Evolutionary conservation across 1,284 basidiomycete genomes (phyloP), one percentile per base, ranked within the genome.

Genomic region (Agaricales sp.): DNA sequence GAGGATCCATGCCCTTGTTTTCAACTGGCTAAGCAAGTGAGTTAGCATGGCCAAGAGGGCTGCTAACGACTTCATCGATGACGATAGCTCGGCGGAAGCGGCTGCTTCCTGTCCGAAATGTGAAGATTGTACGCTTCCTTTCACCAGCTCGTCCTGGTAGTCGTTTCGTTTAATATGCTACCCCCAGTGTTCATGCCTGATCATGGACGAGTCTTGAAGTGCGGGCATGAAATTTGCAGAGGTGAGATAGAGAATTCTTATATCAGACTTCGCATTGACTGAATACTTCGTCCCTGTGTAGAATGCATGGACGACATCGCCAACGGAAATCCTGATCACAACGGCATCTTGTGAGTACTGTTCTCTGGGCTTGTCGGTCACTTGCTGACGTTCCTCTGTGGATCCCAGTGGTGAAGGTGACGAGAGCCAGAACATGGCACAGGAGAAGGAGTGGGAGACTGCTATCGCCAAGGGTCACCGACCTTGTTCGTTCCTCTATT

Each of bases 171-270:
- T 25, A 43, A 52, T 26, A 19, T 45, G 18, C n/a, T 47, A 23
- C 37, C 2, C 19, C 12, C 44, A 80, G 74, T 75, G 50, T 70
- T 73, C 47, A 58, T 71, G 38, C 64, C 65, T 20, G 65, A 73
- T 50, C 78, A 65, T 52, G 77, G 75, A 0, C 68, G 75, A 2
- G 59, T 83, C 3, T 63, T 83, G 11, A 59, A 62, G 0, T 83
- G 81, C 52, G 73, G 77, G 2, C 79, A 85, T 52, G 77, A 82
- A 53, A 67, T 82, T 4, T 82, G 80, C 54, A 69, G 68, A 39
- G 78, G 79, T 79, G 35, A 44, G 67, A 57, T 16, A 4, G 4
- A n/a, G n/a, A n/a, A n/a, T n/a, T n/a, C n/a, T 19, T n/a, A 20
- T 8, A 30, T 3, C 11, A 4, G 38, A 24, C 8, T 2, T 23